These are phyloP conservation scores for Boletellus emodensis DNA, from an alignment of 768 basidiomycete genomes.

Conservation along the genomic window DNA sequence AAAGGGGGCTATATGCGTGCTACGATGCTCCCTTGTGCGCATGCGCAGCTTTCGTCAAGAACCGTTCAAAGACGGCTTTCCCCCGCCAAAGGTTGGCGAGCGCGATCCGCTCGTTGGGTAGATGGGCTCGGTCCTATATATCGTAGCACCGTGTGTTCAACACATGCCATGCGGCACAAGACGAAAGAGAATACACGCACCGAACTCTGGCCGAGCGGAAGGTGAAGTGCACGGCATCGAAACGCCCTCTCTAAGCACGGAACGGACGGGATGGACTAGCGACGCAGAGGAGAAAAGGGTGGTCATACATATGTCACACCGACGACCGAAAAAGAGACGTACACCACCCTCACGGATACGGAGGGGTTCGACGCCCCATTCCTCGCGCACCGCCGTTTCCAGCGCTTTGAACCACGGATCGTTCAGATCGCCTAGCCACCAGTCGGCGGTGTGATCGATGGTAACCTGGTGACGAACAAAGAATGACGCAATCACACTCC, in stretches of 20 bases:
- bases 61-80: constrained; percentile 72
- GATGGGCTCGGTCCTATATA: constrained; percentile 80
- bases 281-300: no score
- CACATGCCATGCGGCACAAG: background rate
- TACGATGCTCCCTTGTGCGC: background rate
- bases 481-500: background rate
- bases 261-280: constrained; percentile 87
- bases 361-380: constrained; percentile 84
- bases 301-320: background rate
- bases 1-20: no score
- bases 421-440: constrained; percentile 92
- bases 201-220: constrained; percentile 91
- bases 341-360: constrained; percentile 93
- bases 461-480: constrained; percentile 45
- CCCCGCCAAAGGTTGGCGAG: constrained; percentile 76
- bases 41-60: constrained; percentile 54
- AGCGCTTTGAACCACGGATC: constrained; percentile 84
- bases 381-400: constrained; percentile 74
- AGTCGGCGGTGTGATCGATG: constrained; percentile 83
- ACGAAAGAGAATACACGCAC: constrained; percentile 38
- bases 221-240: constrained; percentile 81
- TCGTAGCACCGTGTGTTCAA: background rate
- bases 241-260: constrained; percentile 94
- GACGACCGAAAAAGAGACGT: constrained; percentile 27
- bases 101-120: constrained; percentile 91